Evolutionary conservation across 768 basidiomycete genomes (phyloP).

Genomic region (Suillus weaverae): DNA sequence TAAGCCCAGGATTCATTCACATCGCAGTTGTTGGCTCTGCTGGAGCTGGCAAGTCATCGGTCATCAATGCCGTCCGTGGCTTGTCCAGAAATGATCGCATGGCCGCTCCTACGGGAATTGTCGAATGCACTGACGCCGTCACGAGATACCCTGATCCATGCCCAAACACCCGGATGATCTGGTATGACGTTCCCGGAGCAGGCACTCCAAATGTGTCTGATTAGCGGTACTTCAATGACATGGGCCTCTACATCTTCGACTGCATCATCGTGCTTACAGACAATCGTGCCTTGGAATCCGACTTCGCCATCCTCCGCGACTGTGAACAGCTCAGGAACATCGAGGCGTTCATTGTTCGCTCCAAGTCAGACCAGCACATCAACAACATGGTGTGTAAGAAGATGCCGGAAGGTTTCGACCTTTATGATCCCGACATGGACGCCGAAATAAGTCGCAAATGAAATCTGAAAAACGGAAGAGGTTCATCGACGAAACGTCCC

Average conservation of each 20-base stretch:
- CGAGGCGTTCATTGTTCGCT: conserved; percentile 14
- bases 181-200: background rate
- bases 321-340: background rate
- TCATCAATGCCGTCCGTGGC: background rate
- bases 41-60: background rate
- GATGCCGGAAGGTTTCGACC: conserved; percentile 1
- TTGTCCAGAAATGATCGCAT: background rate
- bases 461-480: conserved; percentile 12
- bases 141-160: background rate
- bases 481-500: conserved; percentile 18
- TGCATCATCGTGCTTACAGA: background rate
- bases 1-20: background rate
- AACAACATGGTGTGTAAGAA: conserved; percentile 12
- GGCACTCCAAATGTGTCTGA: background rate
- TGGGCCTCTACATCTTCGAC: background rate
- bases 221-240: background rate
- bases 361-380: conserved; percentile 18
- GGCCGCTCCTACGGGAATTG: background rate
- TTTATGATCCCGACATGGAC: background rate
- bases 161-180: background rate
- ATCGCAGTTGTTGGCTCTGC: background rate
- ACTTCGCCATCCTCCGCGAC: background rate
- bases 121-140: background rate
- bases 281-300: background rate
- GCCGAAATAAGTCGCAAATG: conserved; percentile 3